Conservation (phyloP, 495 filamentous ascomycete genomes). For the Rostrohypoxylon terebratum region DNA sequence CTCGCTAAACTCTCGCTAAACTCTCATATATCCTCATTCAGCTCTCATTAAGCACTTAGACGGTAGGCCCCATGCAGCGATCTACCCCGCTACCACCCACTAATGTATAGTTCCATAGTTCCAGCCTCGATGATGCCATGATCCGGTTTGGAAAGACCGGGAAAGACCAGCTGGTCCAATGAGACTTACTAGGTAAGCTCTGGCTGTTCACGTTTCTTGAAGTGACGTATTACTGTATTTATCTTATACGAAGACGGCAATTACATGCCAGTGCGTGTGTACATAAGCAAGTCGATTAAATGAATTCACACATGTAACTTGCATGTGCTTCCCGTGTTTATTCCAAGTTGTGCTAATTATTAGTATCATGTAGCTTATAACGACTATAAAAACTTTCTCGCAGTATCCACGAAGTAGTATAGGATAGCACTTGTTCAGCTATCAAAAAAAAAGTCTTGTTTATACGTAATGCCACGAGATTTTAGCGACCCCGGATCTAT, state of each 20-base stretch:
- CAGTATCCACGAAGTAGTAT: not conserved
- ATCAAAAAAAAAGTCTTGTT: not conserved
- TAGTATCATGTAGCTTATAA: not conserved
- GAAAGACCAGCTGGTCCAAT: conserved; percentile 29
- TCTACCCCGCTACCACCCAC: conserved; percentile 27
- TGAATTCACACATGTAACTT: not conserved
- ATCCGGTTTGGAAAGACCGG: conserved; percentile 30
- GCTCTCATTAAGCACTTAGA: conserved; percentile 2
- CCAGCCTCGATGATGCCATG: conserved; percentile 28
- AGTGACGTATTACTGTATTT: conserved; percentile 32
- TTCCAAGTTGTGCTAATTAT: not conserved
- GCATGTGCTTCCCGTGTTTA: not conserved
- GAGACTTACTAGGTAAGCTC: not conserved
- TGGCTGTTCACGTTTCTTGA: conserved; percentile 9
- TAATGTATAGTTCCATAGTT: conserved; percentile 25
- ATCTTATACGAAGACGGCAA: not conserved
- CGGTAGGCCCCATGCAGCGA: conserved; percentile 15
- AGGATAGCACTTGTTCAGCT: not conserved
- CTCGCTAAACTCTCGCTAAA: not conserved
- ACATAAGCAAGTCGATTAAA: not conserved
- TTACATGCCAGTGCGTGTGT: not conserved
- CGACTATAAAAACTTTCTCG: not conserved
- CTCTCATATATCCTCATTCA: not conserved
- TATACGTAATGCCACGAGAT: not conserved
- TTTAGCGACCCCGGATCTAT: not conserved